A percentile compares a stretch with the other conserved stretches of the same genome.
Conservation (phyloP, 208 protist species). For the Balamuthia mandrillaris region DNA sequence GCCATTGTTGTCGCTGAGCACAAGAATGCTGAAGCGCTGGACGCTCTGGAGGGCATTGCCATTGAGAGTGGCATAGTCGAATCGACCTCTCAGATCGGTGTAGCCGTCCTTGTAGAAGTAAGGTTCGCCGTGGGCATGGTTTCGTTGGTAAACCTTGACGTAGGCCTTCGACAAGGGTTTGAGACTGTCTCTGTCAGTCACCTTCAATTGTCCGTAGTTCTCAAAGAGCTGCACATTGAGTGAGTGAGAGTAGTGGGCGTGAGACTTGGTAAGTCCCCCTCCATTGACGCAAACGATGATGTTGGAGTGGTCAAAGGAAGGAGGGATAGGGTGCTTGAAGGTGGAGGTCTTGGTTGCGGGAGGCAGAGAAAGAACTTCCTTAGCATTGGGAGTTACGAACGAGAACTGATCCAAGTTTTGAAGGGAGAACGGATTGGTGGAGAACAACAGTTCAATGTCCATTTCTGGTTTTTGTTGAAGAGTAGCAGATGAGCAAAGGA, state of each 20-base stretch:
- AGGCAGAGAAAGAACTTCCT: no score
- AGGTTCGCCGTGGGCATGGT: not conserved
- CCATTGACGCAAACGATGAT: not conserved
- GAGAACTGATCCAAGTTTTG: no score
- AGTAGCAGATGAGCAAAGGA: no score
- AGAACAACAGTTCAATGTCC: no score
- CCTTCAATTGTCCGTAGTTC: not conserved
- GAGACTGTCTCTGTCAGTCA: not conserved
- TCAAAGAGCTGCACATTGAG: slow-evolving; percentile 13
- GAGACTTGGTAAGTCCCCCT: not conserved
- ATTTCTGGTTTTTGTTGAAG: no score
- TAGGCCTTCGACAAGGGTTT: not conserved
- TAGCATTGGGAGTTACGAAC: no score
- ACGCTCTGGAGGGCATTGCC: not conserved
- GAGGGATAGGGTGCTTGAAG: no score
- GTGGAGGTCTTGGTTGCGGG: no score
- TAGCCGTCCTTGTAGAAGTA: slow-evolving; percentile 21
- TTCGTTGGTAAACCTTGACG: slow-evolving; percentile 34
- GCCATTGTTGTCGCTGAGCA: not conserved
- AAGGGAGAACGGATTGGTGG: no score
- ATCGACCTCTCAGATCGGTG: slow-evolving; percentile 25
- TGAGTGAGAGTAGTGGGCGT: not conserved
- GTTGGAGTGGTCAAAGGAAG: no score
- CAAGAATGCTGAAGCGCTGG: not conserved
- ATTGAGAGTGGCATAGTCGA: slow-evolving; percentile 17